Evolutionary conservation across 1,139 yeast species (phyloP).

Genomic region (Geotrichum cucujoidarum): DNA sequence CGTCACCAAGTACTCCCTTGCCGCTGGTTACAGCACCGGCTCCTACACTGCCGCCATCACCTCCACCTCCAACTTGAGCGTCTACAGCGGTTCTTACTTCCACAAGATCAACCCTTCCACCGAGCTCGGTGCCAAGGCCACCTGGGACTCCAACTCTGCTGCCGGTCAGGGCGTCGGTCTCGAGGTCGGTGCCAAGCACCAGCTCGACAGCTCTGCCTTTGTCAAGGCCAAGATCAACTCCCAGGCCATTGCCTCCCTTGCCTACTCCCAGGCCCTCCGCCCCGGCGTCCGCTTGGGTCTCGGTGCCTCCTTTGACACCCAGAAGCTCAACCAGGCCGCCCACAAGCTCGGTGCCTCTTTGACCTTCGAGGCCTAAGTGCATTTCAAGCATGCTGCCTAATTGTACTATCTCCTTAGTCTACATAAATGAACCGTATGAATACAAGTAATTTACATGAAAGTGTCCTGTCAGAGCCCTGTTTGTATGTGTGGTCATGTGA

Average conservation of each 20-base stretch:
- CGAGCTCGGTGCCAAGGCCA: conserved; percentile 97
- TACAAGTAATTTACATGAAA: too few relatives aligned
- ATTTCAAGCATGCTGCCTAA: too few relatives aligned
- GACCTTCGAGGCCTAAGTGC: conserved; percentile 73
- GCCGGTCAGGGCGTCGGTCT: conserved; percentile 61
- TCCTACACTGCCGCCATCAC: conserved; percentile 84
- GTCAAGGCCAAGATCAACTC: conserved; percentile 97
- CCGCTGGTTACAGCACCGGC: conserved; percentile 88
- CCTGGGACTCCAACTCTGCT: conserved; percentile 86
- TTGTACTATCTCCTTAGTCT: too few relatives aligned
- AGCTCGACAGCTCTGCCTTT: conserved; percentile 78
- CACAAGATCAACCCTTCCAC: conserved; percentile 88
- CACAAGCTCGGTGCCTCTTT: conserved; percentile 96
- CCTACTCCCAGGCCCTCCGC: conserved; percentile 93
- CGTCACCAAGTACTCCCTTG: conserved; percentile 90
- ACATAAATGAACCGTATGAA: too few relatives aligned
- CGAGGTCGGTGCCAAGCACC: conserved; percentile 95
- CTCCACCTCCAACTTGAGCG: conserved; percentile 83
- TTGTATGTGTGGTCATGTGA: conserved; percentile 1
- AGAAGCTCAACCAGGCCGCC: conserved; percentile 93
- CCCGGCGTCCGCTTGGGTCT: conserved; percentile 97
- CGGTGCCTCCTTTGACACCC: conserved; percentile 96
- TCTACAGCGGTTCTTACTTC: conserved; percentile 94
- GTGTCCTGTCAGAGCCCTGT: too few relatives aligned
- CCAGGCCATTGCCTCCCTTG: conserved; percentile 89